Conservation (phyloP, 805 yeast genomes). For the Tetrapisispora fleetii region DNA sequence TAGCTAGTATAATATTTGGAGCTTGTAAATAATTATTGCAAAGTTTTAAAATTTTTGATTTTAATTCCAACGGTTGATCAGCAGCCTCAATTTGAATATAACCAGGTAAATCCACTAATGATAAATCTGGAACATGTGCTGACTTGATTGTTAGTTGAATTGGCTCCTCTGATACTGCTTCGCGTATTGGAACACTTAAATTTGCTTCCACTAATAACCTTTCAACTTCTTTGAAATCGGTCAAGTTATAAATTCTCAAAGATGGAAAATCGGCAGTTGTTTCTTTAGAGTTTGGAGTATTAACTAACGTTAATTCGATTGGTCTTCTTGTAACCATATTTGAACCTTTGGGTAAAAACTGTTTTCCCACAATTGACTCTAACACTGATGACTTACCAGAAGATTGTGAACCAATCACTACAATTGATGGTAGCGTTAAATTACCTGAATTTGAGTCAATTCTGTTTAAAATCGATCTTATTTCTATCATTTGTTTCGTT, state of each 20-base stretch:
- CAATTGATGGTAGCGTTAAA: slow-evolving; percentile 83
- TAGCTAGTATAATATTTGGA: slow-evolving; percentile 91
- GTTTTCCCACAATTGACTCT: slow-evolving; percentile 96
- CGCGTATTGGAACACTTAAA: slow-evolving; percentile 79
- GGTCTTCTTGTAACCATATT: slow-evolving; percentile 99
- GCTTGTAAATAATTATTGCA: slow-evolving; percentile 81
- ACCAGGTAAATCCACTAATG: slow-evolving; percentile 93
- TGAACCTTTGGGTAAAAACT: slow-evolving; percentile 91
- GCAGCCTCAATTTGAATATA: slow-evolving; percentile 95
- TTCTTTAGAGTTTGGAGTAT: slow-evolving; percentile 70
- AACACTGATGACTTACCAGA: slow-evolving; percentile 95
- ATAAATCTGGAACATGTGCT: slow-evolving; percentile 83
- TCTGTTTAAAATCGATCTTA: slow-evolving; percentile 64
- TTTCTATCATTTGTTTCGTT: slow-evolving; percentile 95
- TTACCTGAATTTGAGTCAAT: slow-evolving; percentile 63
- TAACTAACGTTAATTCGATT: slow-evolving; percentile 84
- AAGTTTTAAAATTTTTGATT: slow-evolving; percentile 63
- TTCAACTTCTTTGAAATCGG: slow-evolving; percentile 85
- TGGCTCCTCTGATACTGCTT: slow-evolving; percentile 87
- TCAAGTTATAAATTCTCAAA: slow-evolving; percentile 65
- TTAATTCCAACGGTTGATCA: slow-evolving; percentile 83
- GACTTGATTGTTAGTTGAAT: slow-evolving; percentile 86
- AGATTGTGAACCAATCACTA: slow-evolving; percentile 94
- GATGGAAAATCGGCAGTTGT: slow-evolving; percentile 93
- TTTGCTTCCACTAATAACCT: slow-evolving; percentile 79